These are phyloP conservation scores for Colletotrichum sidae DNA, from an alignment of 2,329 filamentous ascomycete species.

Conservation along the genomic window DNA sequence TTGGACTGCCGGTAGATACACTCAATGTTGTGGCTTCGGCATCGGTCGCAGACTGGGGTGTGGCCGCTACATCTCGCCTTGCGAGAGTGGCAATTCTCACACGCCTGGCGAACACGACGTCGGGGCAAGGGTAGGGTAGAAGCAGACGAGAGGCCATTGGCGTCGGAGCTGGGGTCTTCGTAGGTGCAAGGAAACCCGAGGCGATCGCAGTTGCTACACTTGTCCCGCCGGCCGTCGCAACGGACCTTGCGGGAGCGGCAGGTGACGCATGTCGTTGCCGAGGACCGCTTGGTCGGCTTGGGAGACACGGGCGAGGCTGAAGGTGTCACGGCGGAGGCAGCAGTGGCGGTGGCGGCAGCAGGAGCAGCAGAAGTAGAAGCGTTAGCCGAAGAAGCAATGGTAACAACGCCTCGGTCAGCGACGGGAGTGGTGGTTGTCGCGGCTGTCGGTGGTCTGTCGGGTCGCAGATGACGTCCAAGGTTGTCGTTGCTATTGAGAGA, in stretches of 20 bases:
- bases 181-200: slow-evolving; percentile 69
- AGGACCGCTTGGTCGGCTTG: slow-evolving; percentile 51
- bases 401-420: not conserved
- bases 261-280: slow-evolving; percentile 64
- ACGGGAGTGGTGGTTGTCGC: slow-evolving; percentile 12
- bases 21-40: slow-evolving; percentile 63
- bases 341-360: not conserved
- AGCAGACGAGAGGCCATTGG: slow-evolving; percentile 52
- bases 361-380: slow-evolving; percentile 9
- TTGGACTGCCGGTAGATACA: slow-evolving; percentile 66
- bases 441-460: slow-evolving; percentile 36
- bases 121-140: slow-evolving; percentile 52
- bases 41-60: slow-evolving; percentile 65
- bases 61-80: slow-evolving; percentile 71
- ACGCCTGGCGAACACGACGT: slow-evolving; percentile 67
- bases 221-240: slow-evolving; percentile 64
- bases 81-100: slow-evolving; percentile 67
- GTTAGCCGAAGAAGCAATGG: not conserved
- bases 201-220: slow-evolving; percentile 69
- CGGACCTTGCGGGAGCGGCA: slow-evolving; percentile 69
- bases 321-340: slow-evolving; percentile 27
- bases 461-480: slow-evolving; percentile 34
- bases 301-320: slow-evolving; percentile 37
- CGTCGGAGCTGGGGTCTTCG: slow-evolving; percentile 58
- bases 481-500: slow-evolving; percentile 27